Evolutionary conservation across 768 basidiomycete species (phyloP).

Genomic region (Pleurotus pulmonarius): DNA sequence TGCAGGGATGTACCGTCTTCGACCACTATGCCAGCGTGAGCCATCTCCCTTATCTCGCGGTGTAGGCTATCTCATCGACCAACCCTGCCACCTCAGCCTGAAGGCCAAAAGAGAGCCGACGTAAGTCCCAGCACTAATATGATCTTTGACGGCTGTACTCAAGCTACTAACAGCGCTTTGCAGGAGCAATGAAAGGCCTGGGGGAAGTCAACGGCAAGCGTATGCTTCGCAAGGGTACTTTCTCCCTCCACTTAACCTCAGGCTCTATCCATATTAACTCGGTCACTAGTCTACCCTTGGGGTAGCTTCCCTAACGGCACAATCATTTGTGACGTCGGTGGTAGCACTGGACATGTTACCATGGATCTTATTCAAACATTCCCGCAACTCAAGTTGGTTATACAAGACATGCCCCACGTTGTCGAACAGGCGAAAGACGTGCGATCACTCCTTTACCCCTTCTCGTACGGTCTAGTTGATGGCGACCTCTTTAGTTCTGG

Average conservation of each 20-base stretch:
- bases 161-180: conserved; percentile 19
- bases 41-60: not conserved
- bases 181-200: conserved; percentile 27
- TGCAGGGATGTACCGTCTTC: conserved; percentile 14
- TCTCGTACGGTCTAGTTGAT: not conserved
- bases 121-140: not conserved
- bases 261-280: not conserved
- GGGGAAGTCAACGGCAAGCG: conserved; percentile 22
- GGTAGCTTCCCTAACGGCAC: conserved; percentile 19
- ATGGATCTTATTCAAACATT: conserved; percentile 27
- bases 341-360: conserved; percentile 30
- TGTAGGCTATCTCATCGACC: no score
- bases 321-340: conserved; percentile 36
- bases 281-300: conserved; percentile 31
- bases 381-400: conserved; percentile 29
- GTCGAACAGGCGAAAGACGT: conserved; percentile 26
- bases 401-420: conserved; percentile 32
- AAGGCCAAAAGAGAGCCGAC: conserved; percentile 11
- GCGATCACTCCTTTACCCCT: not conserved
- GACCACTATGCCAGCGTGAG: conserved; percentile 14
- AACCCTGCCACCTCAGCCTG: conserved; percentile 7
- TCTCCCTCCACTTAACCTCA: not conserved
- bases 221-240: conserved; percentile 23
- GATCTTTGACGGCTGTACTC: not conserved
- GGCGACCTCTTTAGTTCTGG: not conserved